phyloP scores from a whole-genome alignment of 2,329 filamentous ascomycete genomes.

The Pseudocercospora fuligena region DNA sequence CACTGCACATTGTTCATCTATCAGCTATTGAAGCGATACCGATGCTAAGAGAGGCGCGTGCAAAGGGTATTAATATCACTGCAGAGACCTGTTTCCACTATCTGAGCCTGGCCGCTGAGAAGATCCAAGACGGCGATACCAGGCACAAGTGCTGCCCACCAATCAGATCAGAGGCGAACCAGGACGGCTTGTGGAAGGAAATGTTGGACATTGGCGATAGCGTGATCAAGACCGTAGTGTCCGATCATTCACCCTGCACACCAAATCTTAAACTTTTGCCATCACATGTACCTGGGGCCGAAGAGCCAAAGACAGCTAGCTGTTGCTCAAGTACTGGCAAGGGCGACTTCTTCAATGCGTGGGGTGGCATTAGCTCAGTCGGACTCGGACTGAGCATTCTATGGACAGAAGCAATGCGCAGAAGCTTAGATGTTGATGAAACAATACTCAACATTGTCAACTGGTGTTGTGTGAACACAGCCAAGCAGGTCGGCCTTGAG shows the following conservation, averaged over 20 bases:
- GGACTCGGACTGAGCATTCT: slow-evolving; percentile 91
- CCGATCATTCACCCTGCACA: slow-evolving; percentile 95
- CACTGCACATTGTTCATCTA: slow-evolving; percentile 91
- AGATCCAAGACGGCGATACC: slow-evolving; percentile 82
- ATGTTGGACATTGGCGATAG: slow-evolving; percentile 67
- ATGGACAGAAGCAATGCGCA: slow-evolving; percentile 73
- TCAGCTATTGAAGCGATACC: slow-evolving; percentile 89
- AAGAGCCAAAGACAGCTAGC: slow-evolving; percentile 36
- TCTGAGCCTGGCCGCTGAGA: slow-evolving; percentile 80
- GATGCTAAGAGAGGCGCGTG: slow-evolving; percentile 73
- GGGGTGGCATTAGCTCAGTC: slow-evolving; percentile 95
- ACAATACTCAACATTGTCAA: slow-evolving; percentile 78
- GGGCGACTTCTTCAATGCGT: slow-evolving; percentile 93
- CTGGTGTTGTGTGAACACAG: slow-evolving; percentile 85
- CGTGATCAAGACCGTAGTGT: slow-evolving; percentile 89
- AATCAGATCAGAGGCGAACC: slow-evolving; percentile 80
- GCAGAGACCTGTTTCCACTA: slow-evolving; percentile 98
- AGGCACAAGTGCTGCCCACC: slow-evolving; percentile 95
- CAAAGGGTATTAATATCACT: slow-evolving; percentile 79
- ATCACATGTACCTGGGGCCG: slow-evolving; percentile 61
- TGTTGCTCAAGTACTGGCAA: slow-evolving; percentile 48
- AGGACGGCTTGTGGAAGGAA: slow-evolving; percentile 86
- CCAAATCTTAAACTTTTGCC: slow-evolving; percentile 91
- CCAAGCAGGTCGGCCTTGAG: slow-evolving; percentile 82
- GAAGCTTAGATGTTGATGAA: slow-evolving; percentile 57